Evolutionary conservation across 2,329 filamentous ascomycete genomes (phyloP).

Genomic region (Nannizziopsis barbatae): DNA sequence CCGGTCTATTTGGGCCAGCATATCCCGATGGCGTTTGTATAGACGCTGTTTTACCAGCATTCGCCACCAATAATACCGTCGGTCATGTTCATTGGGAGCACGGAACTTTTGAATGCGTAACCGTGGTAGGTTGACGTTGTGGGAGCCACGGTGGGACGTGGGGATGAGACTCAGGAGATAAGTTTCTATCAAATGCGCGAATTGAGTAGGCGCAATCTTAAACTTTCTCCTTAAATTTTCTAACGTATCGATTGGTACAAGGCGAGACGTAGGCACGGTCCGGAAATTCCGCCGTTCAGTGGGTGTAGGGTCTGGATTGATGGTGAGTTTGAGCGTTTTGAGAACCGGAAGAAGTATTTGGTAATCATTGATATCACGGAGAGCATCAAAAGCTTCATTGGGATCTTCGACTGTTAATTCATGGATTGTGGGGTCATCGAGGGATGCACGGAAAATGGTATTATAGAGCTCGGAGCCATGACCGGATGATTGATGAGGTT

Average conservation of each 20-base stretch:
- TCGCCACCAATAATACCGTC: constrained; percentile 55
- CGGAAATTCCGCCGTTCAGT: constrained; percentile 26
- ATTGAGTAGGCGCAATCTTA: constrained; percentile 52
- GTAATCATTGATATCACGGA: constrained; percentile 53
- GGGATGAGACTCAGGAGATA: constrained; percentile 50
- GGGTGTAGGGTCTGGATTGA: constrained; percentile 36
- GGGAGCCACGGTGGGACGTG: constrained; percentile 35
- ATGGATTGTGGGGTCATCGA: constrained; percentile 55
- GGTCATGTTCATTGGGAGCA: constrained; percentile 44
- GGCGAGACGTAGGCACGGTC: constrained; percentile 40
- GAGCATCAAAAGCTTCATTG: constrained; percentile 56
- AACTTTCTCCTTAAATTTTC: constrained; percentile 40
- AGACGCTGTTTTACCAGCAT: constrained; percentile 52
- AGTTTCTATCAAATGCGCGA: constrained; percentile 52
- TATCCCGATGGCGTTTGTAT: constrained; percentile 49
- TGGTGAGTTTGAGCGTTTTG: constrained; percentile 37
- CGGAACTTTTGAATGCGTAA: constrained; percentile 38
- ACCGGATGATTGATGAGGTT: constrained; percentile 71
- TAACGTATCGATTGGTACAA: constrained; percentile 43
- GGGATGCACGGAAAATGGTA: constrained; percentile 60
- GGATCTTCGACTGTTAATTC: constrained; percentile 94
- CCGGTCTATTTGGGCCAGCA: constrained; percentile 47
- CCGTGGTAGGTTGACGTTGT: constrained; percentile 43
- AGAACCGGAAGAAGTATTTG: constrained; percentile 44
- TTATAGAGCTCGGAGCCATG: constrained; percentile 73